These are phyloP conservation scores for Cutaneotrichosporon sp. DNA, from an alignment of 1,284 basidiomycete species.

Conservation along the genomic window DNA sequence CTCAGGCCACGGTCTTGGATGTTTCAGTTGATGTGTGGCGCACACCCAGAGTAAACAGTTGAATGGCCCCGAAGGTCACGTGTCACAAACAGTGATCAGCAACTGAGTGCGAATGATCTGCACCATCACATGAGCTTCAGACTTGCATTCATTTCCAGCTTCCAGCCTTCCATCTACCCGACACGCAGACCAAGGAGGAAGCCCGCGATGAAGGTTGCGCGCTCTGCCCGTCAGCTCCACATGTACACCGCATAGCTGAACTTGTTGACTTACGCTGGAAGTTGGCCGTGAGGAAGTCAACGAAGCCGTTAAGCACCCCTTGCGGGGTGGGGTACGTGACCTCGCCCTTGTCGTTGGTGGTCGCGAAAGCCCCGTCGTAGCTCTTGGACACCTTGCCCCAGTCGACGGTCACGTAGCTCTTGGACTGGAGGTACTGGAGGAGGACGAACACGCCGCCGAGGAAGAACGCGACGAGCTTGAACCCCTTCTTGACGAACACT, in stretches of 20 bases:
- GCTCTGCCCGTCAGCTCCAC: constrained; percentile 36
- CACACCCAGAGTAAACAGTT: no score
- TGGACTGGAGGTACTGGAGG: constrained; percentile 79
- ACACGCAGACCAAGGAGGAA: constrained; percentile 57
- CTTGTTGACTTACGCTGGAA: constrained; percentile 65
- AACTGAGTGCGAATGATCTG: background rate
- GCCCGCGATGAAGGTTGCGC: constrained; percentile 59
- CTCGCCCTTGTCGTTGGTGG: constrained; percentile 61
- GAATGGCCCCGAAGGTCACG: no score
- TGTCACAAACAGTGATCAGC: background rate
- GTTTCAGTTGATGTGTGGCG: background rate
- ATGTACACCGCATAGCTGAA: background rate
- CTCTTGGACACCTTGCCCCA: constrained; percentile 63
- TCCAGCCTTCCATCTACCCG: constrained; percentile 42
- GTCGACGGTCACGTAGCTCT: constrained; percentile 72
- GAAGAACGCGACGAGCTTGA: constrained; percentile 76
- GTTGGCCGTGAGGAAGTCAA: constrained; percentile 87
- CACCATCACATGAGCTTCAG: background rate
- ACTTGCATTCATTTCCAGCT: background rate
- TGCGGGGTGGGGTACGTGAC: constrained; percentile 63
- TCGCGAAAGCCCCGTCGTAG: constrained; percentile 75
- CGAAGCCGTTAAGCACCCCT: constrained; percentile 69
- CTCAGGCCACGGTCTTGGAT: no score
- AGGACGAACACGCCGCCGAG: constrained; percentile 83
- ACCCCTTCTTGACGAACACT: constrained; percentile 91